Base-by-base conservation (phyloP, 306 rosid genomes). In the Ochetophila trinervis region DNA sequence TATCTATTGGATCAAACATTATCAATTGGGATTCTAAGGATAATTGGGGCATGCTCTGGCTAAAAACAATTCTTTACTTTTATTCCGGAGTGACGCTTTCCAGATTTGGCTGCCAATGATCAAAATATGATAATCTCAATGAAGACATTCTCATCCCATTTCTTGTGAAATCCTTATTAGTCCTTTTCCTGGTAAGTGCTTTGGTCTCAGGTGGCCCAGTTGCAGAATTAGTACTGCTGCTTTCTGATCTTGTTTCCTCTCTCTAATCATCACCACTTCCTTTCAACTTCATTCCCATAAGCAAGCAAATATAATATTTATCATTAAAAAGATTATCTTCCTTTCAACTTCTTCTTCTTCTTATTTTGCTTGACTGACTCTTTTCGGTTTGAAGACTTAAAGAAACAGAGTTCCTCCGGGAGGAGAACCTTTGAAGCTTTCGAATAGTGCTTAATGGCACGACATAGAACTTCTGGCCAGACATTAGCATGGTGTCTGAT, bases 61-160 rank as follows among this genome's bases (percentile, higher is more conserved):
- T 27, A 27, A 27, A 27, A 27, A 27, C 32, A 27, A 27, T 50
- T 5, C 7, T 17, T 16, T 50, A 50, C 19, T 66, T 68, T 82
- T 70, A 79, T 76, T 85, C 90, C 77, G 87, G 92, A 20, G 65
- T 66, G 67, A 84, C 78, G 77, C 88, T 85, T 34, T 80, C 80
- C 58, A 80, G 73, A 75, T 73, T 78, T 35, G 95, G 92, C 60
- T 76, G 82, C 95, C 87, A 85, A 36, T 74, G 15, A 59, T 76
- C 72, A 64, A 67, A 62, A 55, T 85, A 62, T 54, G 74, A 55
- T 37, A 62, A 67, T 61, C 76, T 78, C 63, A 68, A 75, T 48
- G 82, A 73, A 63, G 89, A 68, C 52, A 76, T 67, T 69, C 75
- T 76, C 11, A 52, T 70, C 51, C 74, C 60, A 65, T 68, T 73